These are phyloP conservation scores for Phytophthora aleatoria DNA, from an alignment of 352 stramenopile species.

Conservation along the genomic window DNA sequence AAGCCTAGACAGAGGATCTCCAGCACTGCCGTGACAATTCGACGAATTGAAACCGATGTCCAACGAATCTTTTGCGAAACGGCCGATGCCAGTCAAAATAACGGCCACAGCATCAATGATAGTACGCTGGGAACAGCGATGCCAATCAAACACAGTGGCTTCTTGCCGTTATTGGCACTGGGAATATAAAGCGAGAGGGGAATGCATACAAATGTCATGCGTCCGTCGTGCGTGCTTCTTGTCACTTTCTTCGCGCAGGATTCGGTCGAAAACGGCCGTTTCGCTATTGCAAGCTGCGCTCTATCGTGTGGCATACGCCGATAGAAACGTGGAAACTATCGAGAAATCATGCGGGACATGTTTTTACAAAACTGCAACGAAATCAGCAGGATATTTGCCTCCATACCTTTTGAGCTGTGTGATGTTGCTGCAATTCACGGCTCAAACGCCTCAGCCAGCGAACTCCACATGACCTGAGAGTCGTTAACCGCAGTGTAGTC, in stretches of 20 bases:
- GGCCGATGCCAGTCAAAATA: conserved; percentile 15
- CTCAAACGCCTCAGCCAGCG: conserved; percentile 41
- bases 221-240: conserved; percentile 14
- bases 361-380: conserved; percentile 20
- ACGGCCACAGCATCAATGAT: conserved; percentile 10
- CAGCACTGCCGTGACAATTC: background rate
- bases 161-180: conserved; percentile 15
- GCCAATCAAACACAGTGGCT: conserved; percentile 14
- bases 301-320: background rate
- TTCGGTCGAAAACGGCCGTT: conserved; percentile 25
- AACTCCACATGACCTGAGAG: conserved; percentile 59
- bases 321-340: conserved; percentile 26
- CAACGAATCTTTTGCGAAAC: conserved; percentile 29
- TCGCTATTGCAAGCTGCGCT: conserved; percentile 5
- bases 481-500: conserved; percentile 56
- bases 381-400: background rate
- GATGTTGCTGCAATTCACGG: conserved; percentile 1
- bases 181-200: conserved; percentile 2
- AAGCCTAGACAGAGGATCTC: background rate
- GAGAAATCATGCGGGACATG: conserved; percentile 32
- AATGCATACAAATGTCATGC: conserved; percentile 4
- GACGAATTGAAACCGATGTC: conserved; percentile 14
- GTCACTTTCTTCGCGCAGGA: conserved; percentile 5
- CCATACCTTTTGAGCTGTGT: too few species aligned
- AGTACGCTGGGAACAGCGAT: conserved; percentile 1